A percentile compares a stretch with the other conserved stretches of the same genome.
Evolutionary conservation across 1,284 basidiomycete genomes (phyloP).

Genomic region (Trichosporon ovoides): DNA sequence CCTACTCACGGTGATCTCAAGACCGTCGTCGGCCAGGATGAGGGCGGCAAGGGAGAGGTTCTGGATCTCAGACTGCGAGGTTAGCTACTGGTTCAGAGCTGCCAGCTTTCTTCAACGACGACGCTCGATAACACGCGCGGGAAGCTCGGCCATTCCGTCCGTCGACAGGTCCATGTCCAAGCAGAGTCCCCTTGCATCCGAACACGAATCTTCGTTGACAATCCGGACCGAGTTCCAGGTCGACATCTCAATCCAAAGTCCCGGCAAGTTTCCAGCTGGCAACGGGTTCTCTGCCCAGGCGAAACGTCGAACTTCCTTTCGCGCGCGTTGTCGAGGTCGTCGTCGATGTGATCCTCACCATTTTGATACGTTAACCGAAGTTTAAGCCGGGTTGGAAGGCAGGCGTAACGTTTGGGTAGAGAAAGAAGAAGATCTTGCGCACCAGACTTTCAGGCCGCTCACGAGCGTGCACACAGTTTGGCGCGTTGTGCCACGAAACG

Average conservation of each 20-base stretch:
- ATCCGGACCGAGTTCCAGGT: no score
- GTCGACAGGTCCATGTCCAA: background rate
- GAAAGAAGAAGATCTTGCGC: background rate
- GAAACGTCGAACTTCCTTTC: background rate
- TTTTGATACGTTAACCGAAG: slow-evolving; percentile 5
- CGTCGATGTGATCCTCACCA: background rate
- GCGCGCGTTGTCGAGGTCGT: background rate
- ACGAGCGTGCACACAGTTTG: background rate
- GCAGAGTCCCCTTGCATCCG: background rate
- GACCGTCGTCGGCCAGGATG: slow-evolving; percentile 92
- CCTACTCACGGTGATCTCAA: slow-evolving; percentile 88
- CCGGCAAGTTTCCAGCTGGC: background rate
- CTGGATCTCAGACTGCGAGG: slow-evolving; percentile 56
- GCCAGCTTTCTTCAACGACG: background rate
- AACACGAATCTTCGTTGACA: no score
- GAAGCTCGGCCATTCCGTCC: background rate
- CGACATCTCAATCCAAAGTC: background rate
- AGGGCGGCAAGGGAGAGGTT: slow-evolving; percentile 63
- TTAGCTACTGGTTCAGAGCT: background rate
- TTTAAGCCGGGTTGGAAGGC: slow-evolving; percentile 5
- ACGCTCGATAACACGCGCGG: no score
- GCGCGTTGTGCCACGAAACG: background rate
- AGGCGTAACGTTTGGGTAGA: background rate
- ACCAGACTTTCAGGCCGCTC: background rate
- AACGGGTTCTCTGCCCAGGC: background rate